A percentile compares a stretch with the other conserved stretches of the same genome.
phyloP scores from a whole-genome alignment of 2,329 filamentous ascomycete species.

The Aureobasidium sp. region DNA sequence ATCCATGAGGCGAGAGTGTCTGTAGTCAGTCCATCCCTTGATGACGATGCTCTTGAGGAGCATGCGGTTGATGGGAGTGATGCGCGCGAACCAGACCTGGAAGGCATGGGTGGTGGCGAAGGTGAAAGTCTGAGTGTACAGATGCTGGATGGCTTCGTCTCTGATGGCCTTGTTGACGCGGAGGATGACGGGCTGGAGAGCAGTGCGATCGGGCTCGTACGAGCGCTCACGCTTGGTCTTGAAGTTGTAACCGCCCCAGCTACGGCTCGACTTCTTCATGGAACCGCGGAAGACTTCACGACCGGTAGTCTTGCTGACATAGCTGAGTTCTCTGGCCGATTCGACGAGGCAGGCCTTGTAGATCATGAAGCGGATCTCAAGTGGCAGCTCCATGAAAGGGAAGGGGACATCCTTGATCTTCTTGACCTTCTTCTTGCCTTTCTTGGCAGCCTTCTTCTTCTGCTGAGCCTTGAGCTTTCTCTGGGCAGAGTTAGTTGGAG shows the following conservation, averaged over 20 bases:
- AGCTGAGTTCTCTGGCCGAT: background rate
- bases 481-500: background rate
- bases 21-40: background rate
- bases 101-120: background rate
- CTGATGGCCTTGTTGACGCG: background rate
- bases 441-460: background rate
- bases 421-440: background rate
- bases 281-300: background rate
- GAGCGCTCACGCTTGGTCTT: background rate
- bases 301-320: background rate
- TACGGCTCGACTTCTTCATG: background rate
- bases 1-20: too few species aligned
- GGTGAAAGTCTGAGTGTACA: background rate
- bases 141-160: background rate
- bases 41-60: background rate
- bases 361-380: constrained; percentile 8
- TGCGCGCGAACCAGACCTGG: background rate
- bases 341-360: constrained; percentile 2
- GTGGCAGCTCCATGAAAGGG: constrained; percentile 4
- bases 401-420: constrained; percentile 7
- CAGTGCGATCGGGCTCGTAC: background rate
- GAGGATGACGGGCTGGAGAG: background rate
- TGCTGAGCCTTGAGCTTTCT: background rate
- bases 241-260: too few species aligned
- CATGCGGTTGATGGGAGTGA: background rate